Evolutionary conservation across 192 early-diverging fungal species (phyloP).

Genomic region (Jimgerdemannia lactiflua): DNA sequence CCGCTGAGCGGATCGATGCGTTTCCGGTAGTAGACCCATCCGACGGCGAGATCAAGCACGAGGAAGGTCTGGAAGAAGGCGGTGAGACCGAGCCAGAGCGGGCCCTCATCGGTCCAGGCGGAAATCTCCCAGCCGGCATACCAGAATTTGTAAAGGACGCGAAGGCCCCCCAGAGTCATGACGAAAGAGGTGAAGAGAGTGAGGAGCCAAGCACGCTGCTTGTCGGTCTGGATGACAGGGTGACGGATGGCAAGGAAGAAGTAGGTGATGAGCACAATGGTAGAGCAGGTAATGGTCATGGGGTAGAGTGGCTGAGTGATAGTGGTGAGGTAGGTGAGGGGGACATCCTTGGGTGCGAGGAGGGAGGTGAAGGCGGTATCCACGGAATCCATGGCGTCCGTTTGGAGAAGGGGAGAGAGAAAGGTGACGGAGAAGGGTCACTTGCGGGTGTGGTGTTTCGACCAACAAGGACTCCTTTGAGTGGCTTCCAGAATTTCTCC

Average conservation of each 20-base stretch:
- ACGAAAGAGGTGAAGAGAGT: slow-evolving; percentile 35
- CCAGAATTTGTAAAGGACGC: slow-evolving; percentile 20
- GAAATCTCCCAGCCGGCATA: not conserved
- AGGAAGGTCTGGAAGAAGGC: slow-evolving; percentile 55
- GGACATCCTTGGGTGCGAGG: not conserved
- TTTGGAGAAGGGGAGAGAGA: too few species aligned
- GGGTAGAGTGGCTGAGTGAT: not conserved
- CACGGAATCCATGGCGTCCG: too few species aligned
- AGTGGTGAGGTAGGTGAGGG: not conserved
- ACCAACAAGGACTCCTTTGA: too few species aligned
- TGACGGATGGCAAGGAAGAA: not conserved
- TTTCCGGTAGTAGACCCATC: slow-evolving; percentile 48
- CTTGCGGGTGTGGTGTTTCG: too few species aligned
- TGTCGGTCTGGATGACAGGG: slow-evolving; percentile 21
- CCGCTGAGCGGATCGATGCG: slow-evolving; percentile 52
- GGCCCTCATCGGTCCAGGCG: slow-evolving; percentile 22
- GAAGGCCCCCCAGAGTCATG: slow-evolving; percentile 27
- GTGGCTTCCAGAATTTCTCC: too few species aligned
- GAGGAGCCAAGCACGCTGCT: slow-evolving; percentile 46
- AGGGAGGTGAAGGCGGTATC: not conserved
- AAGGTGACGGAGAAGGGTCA: too few species aligned
- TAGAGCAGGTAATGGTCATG: not conserved
- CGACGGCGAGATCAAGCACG: slow-evolving; percentile 51
- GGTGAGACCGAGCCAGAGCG: slow-evolving; percentile 20
- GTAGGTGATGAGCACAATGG: not conserved